A percentile compares a stretch with the other conserved stretches of the same genome.
These are phyloP conservation scores for Penicillium sp. DNA, from an alignment of 2,329 filamentous ascomycete genomes.

Conservation along the genomic window DNA sequence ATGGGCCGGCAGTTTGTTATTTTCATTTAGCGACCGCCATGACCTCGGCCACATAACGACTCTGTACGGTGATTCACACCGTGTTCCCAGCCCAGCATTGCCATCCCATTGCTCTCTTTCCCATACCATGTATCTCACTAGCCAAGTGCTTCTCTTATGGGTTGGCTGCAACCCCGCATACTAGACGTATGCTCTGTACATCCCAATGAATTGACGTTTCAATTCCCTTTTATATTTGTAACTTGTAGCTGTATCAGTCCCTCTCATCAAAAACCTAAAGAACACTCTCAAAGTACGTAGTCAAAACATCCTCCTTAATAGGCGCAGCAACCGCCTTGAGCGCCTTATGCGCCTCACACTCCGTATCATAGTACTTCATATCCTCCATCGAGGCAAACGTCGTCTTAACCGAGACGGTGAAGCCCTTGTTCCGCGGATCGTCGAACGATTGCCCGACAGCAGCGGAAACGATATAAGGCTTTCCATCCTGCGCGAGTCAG, in stretches of 20 bases:
- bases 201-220: constrained; percentile 15
- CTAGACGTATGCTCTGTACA: constrained; percentile 27
- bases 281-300: constrained; percentile 37
- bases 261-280: constrained; percentile 17
- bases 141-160: neutral
- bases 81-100: constrained; percentile 12
- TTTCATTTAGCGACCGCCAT: neutral
- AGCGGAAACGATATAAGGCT: constrained; percentile 63
- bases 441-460: constrained; percentile 53
- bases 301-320: constrained; percentile 36
- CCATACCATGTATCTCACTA: constrained; percentile 3
- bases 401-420: constrained; percentile 59
- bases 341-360: constrained; percentile 53
- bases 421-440: constrained; percentile 61
- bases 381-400: constrained; percentile 62
- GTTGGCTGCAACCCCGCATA: constrained; percentile 4
- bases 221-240: neutral
- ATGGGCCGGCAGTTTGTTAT: constrained; percentile 17
- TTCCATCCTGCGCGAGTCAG: constrained; percentile 54
- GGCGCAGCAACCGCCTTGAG: constrained; percentile 39
- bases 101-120: constrained; percentile 7
- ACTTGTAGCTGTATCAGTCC: neutral
- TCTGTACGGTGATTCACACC: neutral
- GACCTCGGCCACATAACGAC: constrained; percentile 6
- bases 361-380: constrained; percentile 65